Evolutionary conservation across 306 rosid species (phyloP).

Genomic region (Rubus idaeus): DNA sequence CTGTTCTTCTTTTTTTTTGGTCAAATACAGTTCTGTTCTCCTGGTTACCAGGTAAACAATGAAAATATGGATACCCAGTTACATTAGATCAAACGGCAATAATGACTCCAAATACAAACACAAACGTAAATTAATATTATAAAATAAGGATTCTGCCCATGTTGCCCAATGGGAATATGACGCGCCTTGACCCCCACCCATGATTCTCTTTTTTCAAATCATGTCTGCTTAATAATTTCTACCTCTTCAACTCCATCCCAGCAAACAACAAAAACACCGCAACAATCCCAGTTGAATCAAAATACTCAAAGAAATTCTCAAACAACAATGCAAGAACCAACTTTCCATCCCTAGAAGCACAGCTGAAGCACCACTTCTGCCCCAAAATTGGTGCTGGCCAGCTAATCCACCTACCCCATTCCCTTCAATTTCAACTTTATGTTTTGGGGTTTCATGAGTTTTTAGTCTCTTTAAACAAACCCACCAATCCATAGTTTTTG

Average conservation of each 20-base stretch:
- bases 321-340: not conserved
- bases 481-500: not conserved
- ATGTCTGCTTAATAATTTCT: not conserved
- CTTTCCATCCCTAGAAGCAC: not conserved
- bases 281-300: not conserved
- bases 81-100: too few relatives aligned
- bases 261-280: not conserved
- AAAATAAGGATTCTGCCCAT: not conserved
- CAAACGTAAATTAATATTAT: too few relatives aligned
- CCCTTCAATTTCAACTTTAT: not conserved
- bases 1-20: not conserved
- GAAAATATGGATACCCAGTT: too few relatives aligned
- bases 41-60: not conserved
- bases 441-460: not conserved
- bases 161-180: not conserved
- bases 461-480: not conserved
- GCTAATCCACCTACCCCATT: not conserved
- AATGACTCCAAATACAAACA: too few relatives aligned
- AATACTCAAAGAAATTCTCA: not conserved
- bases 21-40: not conserved
- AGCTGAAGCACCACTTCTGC: not conserved
- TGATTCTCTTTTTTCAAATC: too few relatives aligned
- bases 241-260: not conserved
- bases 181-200: not conserved
- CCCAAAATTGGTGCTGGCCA: not conserved